A percentile compares a stretch with the other conserved stretches of the same genome.
Conservation (phyloP, 2,329 filamentous ascomycete genomes). For the Botryotinia calthae region DNA sequence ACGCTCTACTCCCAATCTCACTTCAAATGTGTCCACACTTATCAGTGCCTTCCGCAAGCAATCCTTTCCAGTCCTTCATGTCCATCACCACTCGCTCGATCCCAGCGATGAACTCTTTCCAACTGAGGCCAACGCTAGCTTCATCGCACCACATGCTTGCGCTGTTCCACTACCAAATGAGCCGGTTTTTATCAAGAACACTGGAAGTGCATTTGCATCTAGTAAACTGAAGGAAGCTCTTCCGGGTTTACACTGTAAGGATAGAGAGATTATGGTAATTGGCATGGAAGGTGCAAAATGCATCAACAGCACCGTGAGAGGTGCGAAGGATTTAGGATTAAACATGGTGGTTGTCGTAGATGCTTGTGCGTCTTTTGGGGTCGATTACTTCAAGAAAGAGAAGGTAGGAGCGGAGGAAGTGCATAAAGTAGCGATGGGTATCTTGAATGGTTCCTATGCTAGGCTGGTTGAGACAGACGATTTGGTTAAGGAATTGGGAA, state of each 20-base stretch:
- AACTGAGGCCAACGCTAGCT: constrained; percentile 18
- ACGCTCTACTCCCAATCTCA: constrained; percentile 30
- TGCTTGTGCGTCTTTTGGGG: constrained; percentile 29
- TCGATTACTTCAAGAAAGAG: neutral
- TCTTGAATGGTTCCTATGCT: constrained; percentile 1
- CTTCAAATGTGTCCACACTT: constrained; percentile 23
- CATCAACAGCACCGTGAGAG: constrained; percentile 29
- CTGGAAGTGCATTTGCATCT: constrained; percentile 28
- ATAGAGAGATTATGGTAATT: constrained; percentile 27
- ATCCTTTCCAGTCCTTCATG: constrained; percentile 27
- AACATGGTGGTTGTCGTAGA: constrained; percentile 30
- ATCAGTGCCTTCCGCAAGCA: constrained; percentile 27
- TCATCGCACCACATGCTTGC: constrained; percentile 25
- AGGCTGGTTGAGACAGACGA: neutral
- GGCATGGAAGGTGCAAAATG: constrained; percentile 33
- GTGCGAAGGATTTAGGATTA: constrained; percentile 30
- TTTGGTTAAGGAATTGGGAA: neutral
- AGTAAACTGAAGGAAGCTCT: constrained; percentile 8
- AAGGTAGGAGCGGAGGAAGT: constrained; percentile 8
- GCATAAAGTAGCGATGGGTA: constrained; percentile 11
- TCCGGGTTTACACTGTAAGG: constrained; percentile 11
- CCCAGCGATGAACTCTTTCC: constrained; percentile 23
- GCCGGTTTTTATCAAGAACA: constrained; percentile 26
- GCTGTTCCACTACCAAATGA: constrained; percentile 24
- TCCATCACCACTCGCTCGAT: constrained; percentile 28